These are phyloP conservation scores for Paramecium sexaurelia DNA, from an alignment of 73 alveolate species.

Conservation along the genomic window DNA sequence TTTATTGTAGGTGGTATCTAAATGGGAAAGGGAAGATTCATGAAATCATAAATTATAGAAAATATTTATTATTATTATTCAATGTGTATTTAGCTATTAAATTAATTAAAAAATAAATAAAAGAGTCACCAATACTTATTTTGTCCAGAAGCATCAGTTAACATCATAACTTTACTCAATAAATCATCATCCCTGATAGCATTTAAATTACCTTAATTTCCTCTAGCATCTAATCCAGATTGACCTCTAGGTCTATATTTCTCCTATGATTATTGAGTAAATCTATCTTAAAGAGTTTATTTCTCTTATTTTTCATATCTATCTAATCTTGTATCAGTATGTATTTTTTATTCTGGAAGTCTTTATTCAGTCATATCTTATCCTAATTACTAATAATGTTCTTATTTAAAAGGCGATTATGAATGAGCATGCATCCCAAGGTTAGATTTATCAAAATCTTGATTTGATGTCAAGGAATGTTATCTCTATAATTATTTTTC, in stretches of 20 bases:
- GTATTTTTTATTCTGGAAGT: not conserved
- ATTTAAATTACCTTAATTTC: not conserved
- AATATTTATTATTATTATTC: not conserved
- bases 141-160: not conserved
- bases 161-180: constrained; percentile 37
- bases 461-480: not conserved
- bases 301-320: not conserved
- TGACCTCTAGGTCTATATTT: not conserved
- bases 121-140: constrained; percentile 30
- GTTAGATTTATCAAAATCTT: not conserved
- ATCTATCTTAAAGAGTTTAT: not conserved
- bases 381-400: not conserved
- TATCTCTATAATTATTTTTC: not conserved
- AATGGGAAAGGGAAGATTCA: constrained; percentile 58
- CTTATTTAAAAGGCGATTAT: constrained; percentile 26
- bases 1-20: not conserved
- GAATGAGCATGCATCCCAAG: constrained; percentile 7
- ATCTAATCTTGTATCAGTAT: constrained; percentile 4
- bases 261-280: not conserved
- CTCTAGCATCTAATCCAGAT: not conserved
- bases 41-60: not conserved
- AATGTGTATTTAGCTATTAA: not conserved
- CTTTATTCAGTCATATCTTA: not conserved
- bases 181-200: constrained; percentile 19
- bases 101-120: not conserved